phyloP scores from a whole-genome alignment of 2,329 filamentous ascomycete species.

The Lecanosticta acicola region DNA sequence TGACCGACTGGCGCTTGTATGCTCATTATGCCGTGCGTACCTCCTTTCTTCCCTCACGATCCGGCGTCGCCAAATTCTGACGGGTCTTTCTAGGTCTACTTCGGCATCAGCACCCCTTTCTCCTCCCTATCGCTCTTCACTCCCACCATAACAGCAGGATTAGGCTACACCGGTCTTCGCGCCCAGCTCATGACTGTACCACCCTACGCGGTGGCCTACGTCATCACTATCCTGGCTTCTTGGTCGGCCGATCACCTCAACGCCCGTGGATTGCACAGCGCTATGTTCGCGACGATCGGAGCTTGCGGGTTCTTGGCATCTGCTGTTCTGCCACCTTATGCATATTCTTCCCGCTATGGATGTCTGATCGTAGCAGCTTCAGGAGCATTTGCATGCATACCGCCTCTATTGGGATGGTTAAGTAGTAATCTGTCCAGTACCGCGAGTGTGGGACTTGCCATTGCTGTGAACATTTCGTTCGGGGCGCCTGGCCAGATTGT shows the following conservation, averaged over 20 bases:
- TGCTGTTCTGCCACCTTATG: conserved; percentile 55
- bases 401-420: conserved; percentile 65
- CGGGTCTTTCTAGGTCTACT: conserved; percentile 45
- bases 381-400: conserved; percentile 63
- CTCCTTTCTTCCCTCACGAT: conserved; percentile 18
- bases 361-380: conserved; percentile 63
- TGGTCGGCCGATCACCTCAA: conserved; percentile 61
- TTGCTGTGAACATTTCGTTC: conserved; percentile 64
- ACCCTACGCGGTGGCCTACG: conserved; percentile 33
- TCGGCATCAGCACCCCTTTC: conserved; percentile 39
- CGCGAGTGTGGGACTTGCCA: conserved; percentile 60
- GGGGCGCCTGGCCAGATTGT: conserved; percentile 66
- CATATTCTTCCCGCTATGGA: conserved; percentile 60
- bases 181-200: conserved; percentile 33
- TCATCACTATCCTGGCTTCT: conserved; percentile 41
- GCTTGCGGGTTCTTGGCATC: conserved; percentile 57
- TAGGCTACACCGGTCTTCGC: conserved; percentile 54
- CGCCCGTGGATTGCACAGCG: conserved; percentile 50
- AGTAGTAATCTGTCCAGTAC: conserved; percentile 63
- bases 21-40: conserved; percentile 48
- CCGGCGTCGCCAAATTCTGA: too few relatives aligned
- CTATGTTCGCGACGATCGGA: conserved; percentile 46
- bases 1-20: conserved; percentile 49
- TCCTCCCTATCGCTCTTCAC: conserved; percentile 26
- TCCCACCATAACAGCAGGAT: conserved; percentile 53